These are phyloP conservation scores for Geranium rotundifolium DNA, from an alignment of 345 rosid genomes.

Conservation along the genomic window DNA sequence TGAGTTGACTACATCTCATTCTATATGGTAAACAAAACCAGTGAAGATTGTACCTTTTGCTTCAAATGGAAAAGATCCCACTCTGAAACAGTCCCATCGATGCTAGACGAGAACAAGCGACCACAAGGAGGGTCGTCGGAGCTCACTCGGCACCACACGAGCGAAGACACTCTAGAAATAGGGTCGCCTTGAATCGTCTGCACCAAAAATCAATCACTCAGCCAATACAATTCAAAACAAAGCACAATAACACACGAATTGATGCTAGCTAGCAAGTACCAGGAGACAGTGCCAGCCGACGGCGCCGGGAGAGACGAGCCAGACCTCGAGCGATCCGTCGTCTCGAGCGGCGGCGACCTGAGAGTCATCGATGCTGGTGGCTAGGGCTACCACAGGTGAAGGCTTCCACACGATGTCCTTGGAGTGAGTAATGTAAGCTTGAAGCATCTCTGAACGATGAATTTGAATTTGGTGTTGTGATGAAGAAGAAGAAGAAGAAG, in stretches of 20 bases:
- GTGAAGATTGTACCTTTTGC: slow-evolving; percentile 49
- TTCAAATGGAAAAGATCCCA: slow-evolving; percentile 80
- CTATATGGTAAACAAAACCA: no score
- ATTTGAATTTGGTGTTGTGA: slow-evolving; percentile 19
- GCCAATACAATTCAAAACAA: background rate
- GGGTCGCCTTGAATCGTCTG: slow-evolving; percentile 82
- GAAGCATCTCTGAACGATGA: slow-evolving; percentile 27
- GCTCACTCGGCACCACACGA: slow-evolving; percentile 61
- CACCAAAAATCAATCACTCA: slow-evolving; percentile 4
- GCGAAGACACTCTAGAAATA: slow-evolving; percentile 65
- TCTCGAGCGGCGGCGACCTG: slow-evolving; percentile 86
- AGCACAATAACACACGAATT: background rate
- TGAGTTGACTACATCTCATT: background rate
- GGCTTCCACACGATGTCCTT: slow-evolving; percentile 64
- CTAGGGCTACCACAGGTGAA: slow-evolving; percentile 77
- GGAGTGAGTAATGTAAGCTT: slow-evolving; percentile 55
- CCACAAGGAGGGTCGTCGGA: slow-evolving; percentile 49
- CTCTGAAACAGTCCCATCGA: slow-evolving; percentile 76
- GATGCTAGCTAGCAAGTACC: slow-evolving; percentile 21
- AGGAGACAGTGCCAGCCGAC: slow-evolving; percentile 98
- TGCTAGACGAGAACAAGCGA: slow-evolving; percentile 66
- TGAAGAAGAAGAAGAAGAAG: no score
- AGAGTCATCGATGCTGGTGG: slow-evolving; percentile 60
- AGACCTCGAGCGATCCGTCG: slow-evolving; percentile 89
- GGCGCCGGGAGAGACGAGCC: slow-evolving; percentile 93